Percentiles rank a stretch among this genome's conserved stretches.
Conservation (phyloP, 257 asterid species). For the Fraxinus pennsylvanica region DNA sequence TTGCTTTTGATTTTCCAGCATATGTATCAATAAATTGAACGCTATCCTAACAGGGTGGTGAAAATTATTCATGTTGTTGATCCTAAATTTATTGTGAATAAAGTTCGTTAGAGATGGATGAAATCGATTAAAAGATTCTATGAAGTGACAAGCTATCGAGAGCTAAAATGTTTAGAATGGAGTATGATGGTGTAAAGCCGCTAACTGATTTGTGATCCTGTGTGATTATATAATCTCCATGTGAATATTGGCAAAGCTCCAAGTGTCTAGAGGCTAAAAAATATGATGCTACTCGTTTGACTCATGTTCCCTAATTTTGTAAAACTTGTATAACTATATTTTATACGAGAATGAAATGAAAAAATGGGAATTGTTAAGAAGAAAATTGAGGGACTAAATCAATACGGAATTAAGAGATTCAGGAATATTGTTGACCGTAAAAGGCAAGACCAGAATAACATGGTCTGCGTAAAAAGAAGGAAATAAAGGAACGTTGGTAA, state of each 20-base stretch:
- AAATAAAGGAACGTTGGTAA: not conserved
- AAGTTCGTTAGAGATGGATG: not conserved
- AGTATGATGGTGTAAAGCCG: not conserved
- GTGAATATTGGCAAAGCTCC: not conserved
- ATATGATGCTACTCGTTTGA: not conserved
- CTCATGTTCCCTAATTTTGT: not conserved
- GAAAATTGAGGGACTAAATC: not conserved
- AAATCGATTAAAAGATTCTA: not conserved
- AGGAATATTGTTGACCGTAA: not conserved
- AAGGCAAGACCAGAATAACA: not conserved
- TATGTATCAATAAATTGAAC: not conserved
- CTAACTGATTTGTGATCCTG: not conserved
- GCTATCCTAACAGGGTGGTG: not conserved
- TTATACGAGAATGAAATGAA: not conserved
- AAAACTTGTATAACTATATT: not conserved
- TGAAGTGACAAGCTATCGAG: not conserved
- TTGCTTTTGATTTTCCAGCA: not conserved
- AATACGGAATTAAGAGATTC: not conserved
- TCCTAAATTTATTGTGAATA: not conserved
- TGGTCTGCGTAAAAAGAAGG: not conserved
- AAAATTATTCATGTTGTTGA: not conserved
- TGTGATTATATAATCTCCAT: not conserved
- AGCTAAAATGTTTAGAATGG: not conserved
- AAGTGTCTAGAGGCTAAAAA: not conserved
- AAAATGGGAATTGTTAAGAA: not conserved